Conservation (phyloP, 768 basidiomycete genomes). For the Calocera viscosa region DNA sequence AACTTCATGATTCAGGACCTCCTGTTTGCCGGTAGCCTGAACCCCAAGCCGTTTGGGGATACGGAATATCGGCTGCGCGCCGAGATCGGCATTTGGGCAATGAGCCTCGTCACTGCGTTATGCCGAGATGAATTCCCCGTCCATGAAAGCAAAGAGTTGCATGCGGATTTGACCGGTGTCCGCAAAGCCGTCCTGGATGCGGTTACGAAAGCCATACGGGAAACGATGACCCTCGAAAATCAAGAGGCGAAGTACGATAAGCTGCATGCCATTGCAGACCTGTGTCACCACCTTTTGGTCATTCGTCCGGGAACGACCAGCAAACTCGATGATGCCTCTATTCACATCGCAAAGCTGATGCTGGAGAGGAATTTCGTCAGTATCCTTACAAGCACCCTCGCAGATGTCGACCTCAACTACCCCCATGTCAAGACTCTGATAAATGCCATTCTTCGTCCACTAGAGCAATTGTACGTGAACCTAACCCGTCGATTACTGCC, state of each 20-base stretch:
- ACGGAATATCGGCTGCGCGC: conserved; percentile 34
- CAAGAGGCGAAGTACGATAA: conserved; percentile 73
- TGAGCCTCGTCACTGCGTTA: conserved; percentile 78
- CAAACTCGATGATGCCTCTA: conserved; percentile 59
- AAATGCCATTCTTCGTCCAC: conserved; percentile 73
- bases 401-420: conserved; percentile 91
- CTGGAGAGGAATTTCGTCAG: conserved; percentile 93
- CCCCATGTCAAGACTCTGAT: conserved; percentile 79
- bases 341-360: conserved; percentile 95
- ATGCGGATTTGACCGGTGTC: conserved; percentile 70
- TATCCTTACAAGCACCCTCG: conserved; percentile 71
- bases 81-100: conserved; percentile 28
- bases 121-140: conserved; percentile 68
- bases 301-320: conserved; percentile 18
- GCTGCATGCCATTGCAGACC: conserved; percentile 70
- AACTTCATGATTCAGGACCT: conserved; percentile 75
- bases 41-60: conserved; percentile 44
- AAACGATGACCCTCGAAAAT: conserved; percentile 44
- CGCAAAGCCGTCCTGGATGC: conserved; percentile 86
- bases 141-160: conserved; percentile 61
- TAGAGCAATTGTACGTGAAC: conserved; percentile 69
- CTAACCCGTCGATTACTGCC: neutral
- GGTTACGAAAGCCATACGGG: conserved; percentile 75
- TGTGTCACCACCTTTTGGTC: conserved; percentile 77
- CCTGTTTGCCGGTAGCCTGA: conserved; percentile 61